Evolutionary conservation across 768 basidiomycete genomes (phyloP), one percentile per base, ranked within the genome.

Genomic region (Neoboletus subvelutipes): DNA sequence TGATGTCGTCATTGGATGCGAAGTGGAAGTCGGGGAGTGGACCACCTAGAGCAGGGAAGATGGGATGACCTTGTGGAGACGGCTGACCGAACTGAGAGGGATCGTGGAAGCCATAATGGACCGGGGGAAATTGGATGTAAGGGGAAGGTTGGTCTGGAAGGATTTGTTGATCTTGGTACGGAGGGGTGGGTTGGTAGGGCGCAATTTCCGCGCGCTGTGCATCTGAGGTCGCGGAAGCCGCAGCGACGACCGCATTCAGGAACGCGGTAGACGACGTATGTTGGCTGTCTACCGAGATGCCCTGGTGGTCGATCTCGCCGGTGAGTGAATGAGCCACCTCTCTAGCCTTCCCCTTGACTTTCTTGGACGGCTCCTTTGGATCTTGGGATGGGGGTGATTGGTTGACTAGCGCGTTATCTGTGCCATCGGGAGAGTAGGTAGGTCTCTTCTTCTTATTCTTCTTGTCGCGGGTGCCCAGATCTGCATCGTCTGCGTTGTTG

Each of bases 1-100:
- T 73, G 45, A 92, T 81, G 57, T 90, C 87, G 47, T 92, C 90
- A 63, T 83, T 88, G 26, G 86, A 86, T 13, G 78, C 77, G 54
- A 74, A 74, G 28, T 68, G 70, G n/a, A 79, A 66, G 26, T 76
- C 77, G 17, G 75, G 72, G 40, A 74, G 58, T 4, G 65, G 61
- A 2, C 55, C 61, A 15, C 51, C 61, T 6, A 68, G 29, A 29
- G 55, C 52, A 13, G 68, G 62, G 48, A 63, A 71, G 50, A 51
- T 56, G 71, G 61, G 65, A 58, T 61, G 74, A 52, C 57, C 70
- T n/a, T 64, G 67, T 17, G 67, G 64, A 28, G 62, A 56, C 6
- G 70, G 60, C 29, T 65, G 64, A 31, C 65, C 59, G 39, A 66
- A 72, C 41, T 67, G 65, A 33, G 69, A 60, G 17, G 64, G 61